Percentiles rank a stretch among this genome's conserved stretches.
Conservation (phyloP, 2,329 filamentous ascomycete species). For the Neonectria hederae region DNA sequence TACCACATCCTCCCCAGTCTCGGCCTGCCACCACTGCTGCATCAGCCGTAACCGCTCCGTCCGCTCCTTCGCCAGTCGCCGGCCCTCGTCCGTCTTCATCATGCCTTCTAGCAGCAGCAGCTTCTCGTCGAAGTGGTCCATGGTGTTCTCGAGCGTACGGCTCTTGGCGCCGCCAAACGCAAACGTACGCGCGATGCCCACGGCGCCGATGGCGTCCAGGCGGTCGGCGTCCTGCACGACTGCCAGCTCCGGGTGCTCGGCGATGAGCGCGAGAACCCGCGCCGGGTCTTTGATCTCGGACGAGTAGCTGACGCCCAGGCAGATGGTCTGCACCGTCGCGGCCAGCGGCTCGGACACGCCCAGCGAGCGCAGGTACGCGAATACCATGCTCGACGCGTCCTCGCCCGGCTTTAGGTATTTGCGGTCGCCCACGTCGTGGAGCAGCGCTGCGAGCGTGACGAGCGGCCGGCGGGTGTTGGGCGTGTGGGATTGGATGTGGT, state of each 20-base stretch:
- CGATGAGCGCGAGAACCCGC: conserved; percentile 69
- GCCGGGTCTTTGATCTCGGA: conserved; percentile 74
- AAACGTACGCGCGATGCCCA: conserved; percentile 78
- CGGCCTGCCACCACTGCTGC: conserved; percentile 67
- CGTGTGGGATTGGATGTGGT: conserved; percentile 67
- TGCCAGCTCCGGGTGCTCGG: conserved; percentile 67
- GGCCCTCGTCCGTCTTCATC: conserved; percentile 71
- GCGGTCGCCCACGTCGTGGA: conserved; percentile 90
- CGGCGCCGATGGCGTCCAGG: conserved; percentile 87
- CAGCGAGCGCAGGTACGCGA: conserved; percentile 62
- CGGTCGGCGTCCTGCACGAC: conserved; percentile 93
- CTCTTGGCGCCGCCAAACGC: conserved; percentile 73
- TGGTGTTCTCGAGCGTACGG: conserved; percentile 68
- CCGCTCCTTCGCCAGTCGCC: conserved; percentile 61
- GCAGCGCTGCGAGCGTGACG: conserved; percentile 75
- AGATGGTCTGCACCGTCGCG: conserved; percentile 74
- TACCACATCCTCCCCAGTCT: conserved; percentile 47
- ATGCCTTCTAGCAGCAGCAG: conserved; percentile 70
- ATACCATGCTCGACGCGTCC: conserved; percentile 65
- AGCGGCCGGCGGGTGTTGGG: conserved; percentile 52
- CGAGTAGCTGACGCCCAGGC: conserved; percentile 80
- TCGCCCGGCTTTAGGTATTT: conserved; percentile 75
- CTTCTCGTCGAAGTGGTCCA: conserved; percentile 82
- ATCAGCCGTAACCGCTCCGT: conserved; percentile 63
- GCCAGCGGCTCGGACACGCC: conserved; percentile 69